phyloP scores from a whole-genome alignment of 2,329 filamentous ascomycete genomes.

The Trichoderma pleuroti region DNA sequence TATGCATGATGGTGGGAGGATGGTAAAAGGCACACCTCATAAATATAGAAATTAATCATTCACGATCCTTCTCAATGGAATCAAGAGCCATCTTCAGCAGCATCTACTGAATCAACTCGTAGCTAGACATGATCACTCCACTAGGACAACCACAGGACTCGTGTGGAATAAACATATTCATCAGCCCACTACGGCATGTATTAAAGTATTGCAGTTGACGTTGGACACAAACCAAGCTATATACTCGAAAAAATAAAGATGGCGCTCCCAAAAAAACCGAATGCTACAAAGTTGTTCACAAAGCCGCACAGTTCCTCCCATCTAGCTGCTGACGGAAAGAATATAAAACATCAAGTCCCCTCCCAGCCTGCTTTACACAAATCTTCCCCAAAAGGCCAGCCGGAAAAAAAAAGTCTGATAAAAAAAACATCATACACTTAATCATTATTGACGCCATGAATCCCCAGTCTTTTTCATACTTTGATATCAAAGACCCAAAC shows the following conservation, averaged over 20 bases:
- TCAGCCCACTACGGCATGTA: not conserved
- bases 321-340: not conserved
- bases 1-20: not conserved
- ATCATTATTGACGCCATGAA: conserved; percentile 6
- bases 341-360: not conserved
- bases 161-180: not conserved
- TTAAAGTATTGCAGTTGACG: not conserved
- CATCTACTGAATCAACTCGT: not conserved
- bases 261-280: not conserved
- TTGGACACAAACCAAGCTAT: not conserved
- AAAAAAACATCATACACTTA: conserved; percentile 1
- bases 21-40: not conserved
- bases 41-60: conserved; percentile 1
- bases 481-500: not conserved
- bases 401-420: not conserved
- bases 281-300: not conserved
- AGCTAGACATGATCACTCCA: not conserved
- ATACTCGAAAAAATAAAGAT: not conserved
- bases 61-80: too few relatives aligned
- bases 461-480: not conserved
- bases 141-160: not conserved
- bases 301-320: not conserved
- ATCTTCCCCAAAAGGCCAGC: not conserved
- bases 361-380: not conserved
- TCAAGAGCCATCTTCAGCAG: not conserved